Conservation (phyloP, 495 filamentous ascomycete species). For the Podospora anserina region DNA sequence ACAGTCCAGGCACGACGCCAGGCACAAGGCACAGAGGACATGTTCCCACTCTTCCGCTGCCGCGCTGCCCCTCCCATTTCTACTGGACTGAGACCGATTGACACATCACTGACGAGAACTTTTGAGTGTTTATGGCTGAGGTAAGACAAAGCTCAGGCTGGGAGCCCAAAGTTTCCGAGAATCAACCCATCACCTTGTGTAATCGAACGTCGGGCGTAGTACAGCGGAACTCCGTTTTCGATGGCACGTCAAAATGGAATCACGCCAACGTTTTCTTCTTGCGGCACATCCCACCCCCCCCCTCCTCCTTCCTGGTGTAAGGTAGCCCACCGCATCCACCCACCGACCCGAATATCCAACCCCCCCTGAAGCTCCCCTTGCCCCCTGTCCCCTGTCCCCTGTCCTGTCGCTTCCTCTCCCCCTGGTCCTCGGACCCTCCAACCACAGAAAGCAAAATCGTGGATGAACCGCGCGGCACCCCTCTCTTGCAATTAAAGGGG, state of each 20-base stretch:
- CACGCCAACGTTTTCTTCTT: background rate
- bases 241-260: background rate
- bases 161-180: background rate
- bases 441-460: background rate
- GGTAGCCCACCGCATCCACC: background rate
- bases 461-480: background rate
- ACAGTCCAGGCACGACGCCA: background rate
- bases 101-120: background rate
- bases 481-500: background rate
- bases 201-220: background rate
- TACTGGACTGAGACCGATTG: background rate
- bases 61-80: background rate
- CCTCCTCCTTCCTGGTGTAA: too few relatives aligned
- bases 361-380: background rate
- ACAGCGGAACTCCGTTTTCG: background rate
- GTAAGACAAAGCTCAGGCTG: background rate
- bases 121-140: slow-evolving; percentile 4
- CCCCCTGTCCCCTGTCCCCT: background rate
- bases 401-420: background rate
- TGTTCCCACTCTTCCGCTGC: background rate
- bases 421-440: background rate
- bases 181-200: background rate
- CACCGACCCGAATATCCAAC: background rate
- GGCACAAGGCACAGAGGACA: background rate
- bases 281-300: background rate